phyloP scores from a whole-genome alignment of 2,329 filamentous ascomycete species.

The Orbilia javanica region DNA sequence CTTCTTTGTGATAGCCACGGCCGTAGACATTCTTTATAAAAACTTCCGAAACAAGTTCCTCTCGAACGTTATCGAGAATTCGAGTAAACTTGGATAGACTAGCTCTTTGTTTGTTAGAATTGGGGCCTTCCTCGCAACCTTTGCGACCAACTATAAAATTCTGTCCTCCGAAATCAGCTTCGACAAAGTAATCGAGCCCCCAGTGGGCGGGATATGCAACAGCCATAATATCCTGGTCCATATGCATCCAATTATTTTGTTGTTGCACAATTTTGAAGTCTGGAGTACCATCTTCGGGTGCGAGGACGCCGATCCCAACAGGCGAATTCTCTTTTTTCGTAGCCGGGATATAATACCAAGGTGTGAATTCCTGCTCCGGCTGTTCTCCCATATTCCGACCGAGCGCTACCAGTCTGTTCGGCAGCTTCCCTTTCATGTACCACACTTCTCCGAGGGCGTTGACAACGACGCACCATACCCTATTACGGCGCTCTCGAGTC shows the following conservation, averaged over 20 bases:
- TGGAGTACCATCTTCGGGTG: background rate
- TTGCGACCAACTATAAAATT: constrained; percentile 45
- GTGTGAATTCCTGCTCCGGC: constrained; percentile 17
- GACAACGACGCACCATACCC: constrained; percentile 90
- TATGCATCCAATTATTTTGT: constrained; percentile 35
- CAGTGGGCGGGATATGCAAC: constrained; percentile 37
- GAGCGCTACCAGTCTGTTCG: constrained; percentile 14
- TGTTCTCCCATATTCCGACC: constrained; percentile 46
- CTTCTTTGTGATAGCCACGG: constrained; percentile 40
- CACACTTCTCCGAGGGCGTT: constrained; percentile 94
- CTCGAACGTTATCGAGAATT: constrained; percentile 45
- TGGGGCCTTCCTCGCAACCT: constrained; percentile 33
- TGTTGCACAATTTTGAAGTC: constrained; percentile 14
- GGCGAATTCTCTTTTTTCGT: constrained; percentile 39
- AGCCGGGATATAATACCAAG: constrained; percentile 44
- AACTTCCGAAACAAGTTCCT: constrained; percentile 48
- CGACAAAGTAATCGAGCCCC: constrained; percentile 49
- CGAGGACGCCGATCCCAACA: constrained; percentile 36
- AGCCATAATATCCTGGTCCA: constrained; percentile 38
- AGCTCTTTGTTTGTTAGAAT: constrained; percentile 36
- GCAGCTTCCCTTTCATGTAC: constrained; percentile 71
- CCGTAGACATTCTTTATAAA: constrained; percentile 53
- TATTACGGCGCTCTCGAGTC: constrained; percentile 76
- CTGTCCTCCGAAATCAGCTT: constrained; percentile 54
- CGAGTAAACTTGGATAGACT: constrained; percentile 37